These are phyloP conservation scores for Ilex aquifolium DNA, from an alignment of 257 asterid genomes.

Conservation along the genomic window DNA sequence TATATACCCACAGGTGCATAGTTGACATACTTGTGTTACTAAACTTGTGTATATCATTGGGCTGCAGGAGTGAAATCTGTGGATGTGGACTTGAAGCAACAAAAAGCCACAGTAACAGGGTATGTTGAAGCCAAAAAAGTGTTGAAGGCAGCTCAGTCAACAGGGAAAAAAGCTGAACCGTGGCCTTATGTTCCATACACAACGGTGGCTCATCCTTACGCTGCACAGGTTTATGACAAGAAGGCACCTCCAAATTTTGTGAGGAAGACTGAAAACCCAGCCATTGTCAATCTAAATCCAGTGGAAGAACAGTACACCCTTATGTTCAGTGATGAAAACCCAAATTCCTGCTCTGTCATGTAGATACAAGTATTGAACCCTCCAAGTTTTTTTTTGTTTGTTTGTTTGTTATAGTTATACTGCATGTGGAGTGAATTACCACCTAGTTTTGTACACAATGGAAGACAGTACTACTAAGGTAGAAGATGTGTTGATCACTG, in stretches of 20 bases:
- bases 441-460: too few species aligned
- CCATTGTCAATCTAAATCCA: slow-evolving; percentile 61
- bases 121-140: neutral
- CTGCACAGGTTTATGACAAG: slow-evolving; percentile 70
- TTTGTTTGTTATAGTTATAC: too few species aligned
- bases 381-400: too few species aligned
- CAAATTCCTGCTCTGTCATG: slow-evolving; percentile 77
- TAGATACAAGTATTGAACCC: slow-evolving; percentile 9
- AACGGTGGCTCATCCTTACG: slow-evolving; percentile 77
- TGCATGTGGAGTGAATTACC: too few species aligned
- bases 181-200: slow-evolving; percentile 87
- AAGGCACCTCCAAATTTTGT: slow-evolving; percentile 78
- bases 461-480: too few species aligned
- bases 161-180: slow-evolving; percentile 26
- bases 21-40: too few species aligned
- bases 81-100: neutral
- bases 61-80: neutral
- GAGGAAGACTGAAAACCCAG: slow-evolving; percentile 59
- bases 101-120: neutral
- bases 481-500: too few species aligned
- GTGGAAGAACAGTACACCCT: slow-evolving; percentile 64
- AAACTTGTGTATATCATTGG: neutral
- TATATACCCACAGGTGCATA: too few species aligned
- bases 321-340: slow-evolving; percentile 88
- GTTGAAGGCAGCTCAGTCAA: neutral